Conservation (phyloP, 495 filamentous ascomycete species). For the Jackrogersella multiformis region DNA sequence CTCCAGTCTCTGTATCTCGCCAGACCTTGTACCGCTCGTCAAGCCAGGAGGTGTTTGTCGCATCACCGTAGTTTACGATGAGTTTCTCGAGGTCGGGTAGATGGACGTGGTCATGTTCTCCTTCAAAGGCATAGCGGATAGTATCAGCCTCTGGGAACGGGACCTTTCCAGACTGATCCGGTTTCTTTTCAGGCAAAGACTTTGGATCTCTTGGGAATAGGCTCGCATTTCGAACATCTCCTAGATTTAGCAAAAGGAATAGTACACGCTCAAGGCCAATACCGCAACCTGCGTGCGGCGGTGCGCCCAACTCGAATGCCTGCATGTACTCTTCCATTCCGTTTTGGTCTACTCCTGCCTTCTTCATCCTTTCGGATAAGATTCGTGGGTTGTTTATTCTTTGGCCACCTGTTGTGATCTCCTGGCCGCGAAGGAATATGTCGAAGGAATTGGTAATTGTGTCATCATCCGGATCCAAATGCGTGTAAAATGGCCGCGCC, state of each 20-base stretch:
- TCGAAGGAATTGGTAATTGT: slow-evolving; percentile 90
- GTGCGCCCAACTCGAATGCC: slow-evolving; percentile 86
- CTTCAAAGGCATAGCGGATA: slow-evolving; percentile 62
- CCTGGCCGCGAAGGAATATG: slow-evolving; percentile 93
- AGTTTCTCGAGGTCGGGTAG: slow-evolving; percentile 80
- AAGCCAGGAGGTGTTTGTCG: slow-evolving; percentile 86
- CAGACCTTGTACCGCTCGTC: slow-evolving; percentile 85
- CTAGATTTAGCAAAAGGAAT: slow-evolving; percentile 83
- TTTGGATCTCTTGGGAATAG: slow-evolving; percentile 87
- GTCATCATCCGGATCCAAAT: slow-evolving; percentile 80
- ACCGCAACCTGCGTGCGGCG: slow-evolving; percentile 89
- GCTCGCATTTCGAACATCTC: slow-evolving; percentile 88
- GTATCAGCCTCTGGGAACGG: slow-evolving; percentile 85
- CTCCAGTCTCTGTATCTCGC: slow-evolving; percentile 78
- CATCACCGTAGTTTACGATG: slow-evolving; percentile 89
- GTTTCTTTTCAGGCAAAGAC: slow-evolving; percentile 69
- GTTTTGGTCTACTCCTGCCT: slow-evolving; percentile 75
- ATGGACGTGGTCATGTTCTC: slow-evolving; percentile 56
- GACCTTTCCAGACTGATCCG: slow-evolving; percentile 54
- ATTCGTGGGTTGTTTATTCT: slow-evolving; percentile 84
- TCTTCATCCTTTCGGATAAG: slow-evolving; percentile 79
- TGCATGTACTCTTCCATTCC: slow-evolving; percentile 87
- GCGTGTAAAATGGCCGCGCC: slow-evolving; percentile 93
- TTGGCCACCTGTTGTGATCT: slow-evolving; percentile 90
- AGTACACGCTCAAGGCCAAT: slow-evolving; percentile 88